Conservation (phyloP, 495 filamentous ascomycete species). For the Echria macrotheca region DNA sequence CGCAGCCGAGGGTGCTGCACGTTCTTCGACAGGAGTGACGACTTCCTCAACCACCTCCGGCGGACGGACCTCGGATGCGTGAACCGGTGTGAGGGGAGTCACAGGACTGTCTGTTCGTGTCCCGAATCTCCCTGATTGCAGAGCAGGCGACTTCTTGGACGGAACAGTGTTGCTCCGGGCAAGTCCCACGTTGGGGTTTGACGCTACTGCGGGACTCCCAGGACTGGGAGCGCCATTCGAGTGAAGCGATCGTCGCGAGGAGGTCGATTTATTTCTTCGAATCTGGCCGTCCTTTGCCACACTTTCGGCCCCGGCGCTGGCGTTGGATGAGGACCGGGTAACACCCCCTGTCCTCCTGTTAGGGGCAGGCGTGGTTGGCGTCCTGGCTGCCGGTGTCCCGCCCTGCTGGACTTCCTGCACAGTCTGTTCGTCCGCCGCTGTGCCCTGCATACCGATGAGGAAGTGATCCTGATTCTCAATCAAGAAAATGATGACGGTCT, state of each 20-base stretch:
- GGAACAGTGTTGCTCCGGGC: constrained; percentile 92
- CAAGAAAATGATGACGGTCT: constrained; percentile 95
- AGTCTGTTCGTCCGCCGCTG: constrained; percentile 80
- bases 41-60: constrained; percentile 26
- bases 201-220: constrained; percentile 56
- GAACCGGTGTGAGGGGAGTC: constrained; percentile 27
- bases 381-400: constrained; percentile 46
- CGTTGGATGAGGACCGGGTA: constrained; percentile 73
- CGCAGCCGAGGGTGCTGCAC: constrained; percentile 1
- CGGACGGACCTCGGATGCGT: constrained; percentile 13
- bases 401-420: constrained; percentile 75
- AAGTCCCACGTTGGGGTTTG: constrained; percentile 56
- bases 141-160: constrained; percentile 79
- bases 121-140: constrained; percentile 51
- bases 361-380: constrained; percentile 46
- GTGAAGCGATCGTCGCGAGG: constrained; percentile 62
- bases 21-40: constrained; percentile 19
- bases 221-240: constrained; percentile 68
- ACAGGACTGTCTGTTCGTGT: constrained; percentile 24
- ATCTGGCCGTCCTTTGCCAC: constrained; percentile 72
- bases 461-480: constrained; percentile 95
- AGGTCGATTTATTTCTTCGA: constrained; percentile 74
- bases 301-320: constrained; percentile 81
- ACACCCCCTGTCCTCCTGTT: constrained; percentile 46
- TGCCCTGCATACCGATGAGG: constrained; percentile 90